Evolutionary conservation across 2,329 filamentous ascomycete species (phyloP), one percentile per base, ranked within the genome.

Genomic region (Mycogone perniciosa): DNA sequence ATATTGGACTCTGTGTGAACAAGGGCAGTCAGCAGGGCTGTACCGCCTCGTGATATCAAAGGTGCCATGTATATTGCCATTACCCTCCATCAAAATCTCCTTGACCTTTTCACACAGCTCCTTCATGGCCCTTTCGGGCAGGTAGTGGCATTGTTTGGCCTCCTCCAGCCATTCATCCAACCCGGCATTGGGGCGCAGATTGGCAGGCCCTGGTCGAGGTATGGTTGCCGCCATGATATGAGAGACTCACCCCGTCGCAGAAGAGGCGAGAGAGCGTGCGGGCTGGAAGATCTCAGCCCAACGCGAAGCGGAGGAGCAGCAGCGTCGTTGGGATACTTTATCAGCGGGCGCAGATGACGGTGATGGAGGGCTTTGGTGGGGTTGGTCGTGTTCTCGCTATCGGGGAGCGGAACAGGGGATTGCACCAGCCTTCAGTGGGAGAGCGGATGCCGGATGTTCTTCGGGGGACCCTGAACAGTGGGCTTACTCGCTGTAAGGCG

Each of bases 21-120:
- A 45, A 34, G 40, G 20, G 20, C 26, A 34, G 26, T 39, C 13
- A 47, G 27, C 33, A 44, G 35, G 29, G 33, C 27, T 31, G 11
- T 44, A 9, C 20, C 27, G 7, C 40, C 20, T 20, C 20, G 20
- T 20, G 20, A 20, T 20, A 20, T 20, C 20, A 20, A 20, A 20
- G 20, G 20, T 3, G 20, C 20, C 4, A 27, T 8, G 33, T n/a
- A n/a, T 42, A 31, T 33, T 40, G 8, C 7, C 53, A 64, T 58
- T 67, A 93, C 89, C 89, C 78, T 99, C 93, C 93, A 99, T 99
- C 63, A 99, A 79, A 59, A 89, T 95, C 72, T 97, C 93, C 76
- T 99, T 99, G 54, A 97, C 93, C 67, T 95, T 95, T 75, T 99
- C 93, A 69, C 93, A 99, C 44, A 99, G 80, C 70, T 95, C 88